Base-by-base conservation (phyloP, 108 stramenopile genomes). In the Nitzschia palea region DNA sequence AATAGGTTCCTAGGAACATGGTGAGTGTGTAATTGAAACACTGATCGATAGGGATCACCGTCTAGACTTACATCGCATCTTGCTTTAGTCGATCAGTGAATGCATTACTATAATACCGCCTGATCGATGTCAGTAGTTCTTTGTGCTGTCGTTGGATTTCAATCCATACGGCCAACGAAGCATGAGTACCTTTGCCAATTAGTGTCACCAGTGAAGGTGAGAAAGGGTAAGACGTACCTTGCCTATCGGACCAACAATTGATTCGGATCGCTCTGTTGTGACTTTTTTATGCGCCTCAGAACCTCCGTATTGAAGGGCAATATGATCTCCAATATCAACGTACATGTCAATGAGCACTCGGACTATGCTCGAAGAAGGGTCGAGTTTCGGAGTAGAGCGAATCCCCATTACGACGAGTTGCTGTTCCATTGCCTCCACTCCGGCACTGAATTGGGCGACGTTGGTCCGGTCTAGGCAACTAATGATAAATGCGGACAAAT, bases 231-330 rank as follows among this genome's bases (percentile, higher is more conserved):
- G 2, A 15, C 83, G 15, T 47, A 86, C 84, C 81, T 90, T 93
- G 48, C 88, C 88, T 44, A 93, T 85, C 8, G 85, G 87, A 17
- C 86, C 93, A 60, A 68, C 83, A 54, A 87, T 89, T 14, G 81
- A 83, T 73, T 82, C 87, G 15, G 80, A 65, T 45, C 86, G 68
- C 63, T 81, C 85, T 28, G 83, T 77, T 3, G 84, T 76, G 23
- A 95, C 95, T 62, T 97, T 97, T 62, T 98, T 97, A 72, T 99
- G 96, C 4, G 98, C 97, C 52, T 98, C 98, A 30, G 91, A 93
- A n/a, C 98, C 98, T 18, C 97, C 98, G 56, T 99, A 99, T 70
- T 99, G 98, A 34, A 99, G 82, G 18, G 98, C 96, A 59, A 82
- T 88, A 63, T 88, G 86, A 75, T 99, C 98, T 22, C 97, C 98